Evolutionary conservation across 305 asterid species (phyloP), one percentile per base, ranked within the genome.

Genomic region (Rubia peregrina): DNA sequence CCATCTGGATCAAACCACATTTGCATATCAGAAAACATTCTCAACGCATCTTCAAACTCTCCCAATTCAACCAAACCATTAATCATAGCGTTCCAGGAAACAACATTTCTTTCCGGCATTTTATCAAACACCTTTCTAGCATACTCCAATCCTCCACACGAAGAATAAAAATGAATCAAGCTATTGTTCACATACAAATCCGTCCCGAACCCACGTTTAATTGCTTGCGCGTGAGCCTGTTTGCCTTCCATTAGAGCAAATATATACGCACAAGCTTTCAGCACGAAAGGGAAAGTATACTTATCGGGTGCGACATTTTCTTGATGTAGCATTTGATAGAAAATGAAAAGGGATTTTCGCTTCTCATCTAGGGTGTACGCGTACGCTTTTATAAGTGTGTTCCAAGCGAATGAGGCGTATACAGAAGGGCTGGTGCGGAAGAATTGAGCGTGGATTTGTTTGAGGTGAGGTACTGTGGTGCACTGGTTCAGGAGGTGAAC

Each of bases 111-210:
- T 4, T 85, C 87, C 10, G 77, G 80, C 96, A 91, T 89, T 86
- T 88, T 73, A 69, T 85, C 95, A 55, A 91, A 91, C 83, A 91
- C 78, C 26, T 78, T 76, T 64, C 73, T 69, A 13, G 90, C 88
- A 79, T 78, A 73, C 61, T 82, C 74, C 43, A 75, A 68, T 67
- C 83, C 74, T 67, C 96, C 95, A 21, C 96, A 85, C 12, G 95
- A 83, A 3, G 87, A 82, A 56, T 92, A 92, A 49, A 90, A 87
- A 83, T 92, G 96, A 51, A 87, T 80, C 90, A 88, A 86, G 71
- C 98, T 90, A 72, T 92, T 92, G 81, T 79, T 88, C 61, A 81
- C 78, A 76, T 92, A 90, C 26, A 87, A 83, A 82, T 90, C 97
- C 3, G 86, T 75, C 14, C 67, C 86, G 48, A 85, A 83, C 70